Conservation (phyloP, 345 rosid genomes). For the Arabis alpina region DNA sequence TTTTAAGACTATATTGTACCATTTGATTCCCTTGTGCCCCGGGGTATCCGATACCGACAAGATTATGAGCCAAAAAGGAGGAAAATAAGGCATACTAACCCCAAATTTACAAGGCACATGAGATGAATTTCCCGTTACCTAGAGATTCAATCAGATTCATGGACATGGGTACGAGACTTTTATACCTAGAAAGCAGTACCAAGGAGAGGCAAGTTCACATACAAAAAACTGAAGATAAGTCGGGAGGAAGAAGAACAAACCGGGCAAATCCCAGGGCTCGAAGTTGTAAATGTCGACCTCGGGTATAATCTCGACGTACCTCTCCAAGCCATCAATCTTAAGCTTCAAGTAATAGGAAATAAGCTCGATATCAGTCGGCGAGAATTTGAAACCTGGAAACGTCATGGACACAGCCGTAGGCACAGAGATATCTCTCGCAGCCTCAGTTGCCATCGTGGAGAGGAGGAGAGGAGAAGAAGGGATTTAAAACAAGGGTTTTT, state of each 20-base stretch:
- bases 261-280: slow-evolving; percentile 96
- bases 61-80: too few relatives aligned
- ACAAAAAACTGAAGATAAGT: not conserved
- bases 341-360: slow-evolving; percentile 72
- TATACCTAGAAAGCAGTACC: not conserved
- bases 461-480: not conserved
- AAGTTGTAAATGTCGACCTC: slow-evolving; percentile 68
- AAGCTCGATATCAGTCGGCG: slow-evolving; percentile 82
- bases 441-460: slow-evolving; percentile 3
- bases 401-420: slow-evolving; percentile 36
- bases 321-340: slow-evolving; percentile 74
- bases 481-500: not conserved
- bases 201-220: too few relatives aligned
- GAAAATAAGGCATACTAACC: too few relatives aligned
- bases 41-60: too few relatives aligned
- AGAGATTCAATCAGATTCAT: not conserved
- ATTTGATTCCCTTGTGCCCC: too few relatives aligned
- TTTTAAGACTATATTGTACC: too few relatives aligned
- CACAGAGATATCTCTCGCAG: slow-evolving; percentile 53
- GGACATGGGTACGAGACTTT: not conserved
- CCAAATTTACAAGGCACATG: too few relatives aligned
- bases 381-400: slow-evolving; percentile 86
- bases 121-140: not conserved
- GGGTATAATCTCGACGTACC: slow-evolving; percentile 71
- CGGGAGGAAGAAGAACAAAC: slow-evolving; percentile 37